Evolutionary conservation across 2,329 filamentous ascomycete species (phyloP).

Genomic region (Pseudocercospora musae): DNA sequence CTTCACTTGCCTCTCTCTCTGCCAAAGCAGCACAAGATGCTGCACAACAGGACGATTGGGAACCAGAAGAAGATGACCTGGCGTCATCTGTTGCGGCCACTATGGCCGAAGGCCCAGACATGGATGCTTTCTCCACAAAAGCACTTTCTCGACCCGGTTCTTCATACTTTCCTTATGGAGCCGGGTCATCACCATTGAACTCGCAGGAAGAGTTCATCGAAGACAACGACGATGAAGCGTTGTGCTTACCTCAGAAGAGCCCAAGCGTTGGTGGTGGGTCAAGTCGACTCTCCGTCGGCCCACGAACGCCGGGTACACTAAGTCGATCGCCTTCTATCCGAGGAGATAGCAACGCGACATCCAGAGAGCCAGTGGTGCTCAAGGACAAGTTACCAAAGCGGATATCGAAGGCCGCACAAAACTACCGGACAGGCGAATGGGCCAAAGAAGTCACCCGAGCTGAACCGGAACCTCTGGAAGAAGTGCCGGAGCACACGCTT

Average conservation of each 20-base stretch:
- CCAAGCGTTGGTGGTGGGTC: slow-evolving; percentile 1
- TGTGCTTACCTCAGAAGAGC: slow-evolving; percentile 15
- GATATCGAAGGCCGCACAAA: slow-evolving; percentile 72
- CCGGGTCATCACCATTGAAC: not conserved
- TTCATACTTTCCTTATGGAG: slow-evolving; percentile 11
- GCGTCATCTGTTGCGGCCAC: slow-evolving; percentile 25
- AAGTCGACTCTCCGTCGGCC: not conserved
- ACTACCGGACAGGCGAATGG: slow-evolving; percentile 93
- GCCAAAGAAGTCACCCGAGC: slow-evolving; percentile 81
- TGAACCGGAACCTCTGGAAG: slow-evolving; percentile 55
- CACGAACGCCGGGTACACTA: slow-evolving; percentile 11
- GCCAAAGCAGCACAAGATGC: slow-evolving; percentile 21
- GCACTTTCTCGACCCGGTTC: slow-evolving; percentile 18
- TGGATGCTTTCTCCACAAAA: slow-evolving; percentile 19
- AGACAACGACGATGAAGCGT: slow-evolving; percentile 21
- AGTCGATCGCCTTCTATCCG: not conserved
- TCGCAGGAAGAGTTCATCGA: slow-evolving; percentile 14
- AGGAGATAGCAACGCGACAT: slow-evolving; percentile 4
- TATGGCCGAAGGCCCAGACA: slow-evolving; percentile 22
- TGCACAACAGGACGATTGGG: slow-evolving; percentile 36
- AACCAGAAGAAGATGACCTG: slow-evolving; percentile 18
- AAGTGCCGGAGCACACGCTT: slow-evolving; percentile 38
- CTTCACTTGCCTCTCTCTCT: slow-evolving; percentile 16
- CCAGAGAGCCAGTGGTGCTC: slow-evolving; percentile 32
- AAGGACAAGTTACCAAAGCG: slow-evolving; percentile 65